phyloP scores from a whole-genome alignment of 441 rosid genomes.

The Adansonia gregorii region DNA sequence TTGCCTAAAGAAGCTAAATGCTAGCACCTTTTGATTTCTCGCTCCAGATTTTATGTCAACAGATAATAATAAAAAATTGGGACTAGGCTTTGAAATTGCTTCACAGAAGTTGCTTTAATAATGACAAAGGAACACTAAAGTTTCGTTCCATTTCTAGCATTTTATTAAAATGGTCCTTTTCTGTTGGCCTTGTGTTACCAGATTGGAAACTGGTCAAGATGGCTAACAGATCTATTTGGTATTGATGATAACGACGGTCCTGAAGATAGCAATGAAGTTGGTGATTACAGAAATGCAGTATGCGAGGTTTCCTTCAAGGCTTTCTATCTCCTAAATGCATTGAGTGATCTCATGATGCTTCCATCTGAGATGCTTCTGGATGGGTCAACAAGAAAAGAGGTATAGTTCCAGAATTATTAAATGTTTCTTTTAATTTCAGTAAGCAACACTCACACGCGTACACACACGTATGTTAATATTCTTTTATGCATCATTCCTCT shows the following conservation, averaged over 20 bases:
- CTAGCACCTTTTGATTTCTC: background rate
- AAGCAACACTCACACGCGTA: too few relatives aligned
- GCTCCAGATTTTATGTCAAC: background rate
- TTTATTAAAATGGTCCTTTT: constrained; percentile 25
- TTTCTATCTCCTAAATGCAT: constrained; percentile 73
- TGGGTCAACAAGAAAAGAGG: constrained; percentile 78
- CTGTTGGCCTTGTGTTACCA: constrained; percentile 32
- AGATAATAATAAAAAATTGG: background rate
- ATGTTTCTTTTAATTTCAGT: constrained; percentile 7
- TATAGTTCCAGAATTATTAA: constrained; percentile 24
- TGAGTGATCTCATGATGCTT: constrained; percentile 98
- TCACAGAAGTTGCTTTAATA: background rate
- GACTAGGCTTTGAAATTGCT: background rate
- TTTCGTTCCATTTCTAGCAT: constrained; percentile 11
- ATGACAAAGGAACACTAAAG: background rate
- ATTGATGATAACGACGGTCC: constrained; percentile 54
- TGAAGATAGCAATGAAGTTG: constrained; percentile 31
- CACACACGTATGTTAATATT: background rate
- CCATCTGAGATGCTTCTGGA: constrained; percentile 90
- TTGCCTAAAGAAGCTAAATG: constrained; percentile 13
- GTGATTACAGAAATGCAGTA: constrained; percentile 37
- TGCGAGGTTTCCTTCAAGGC: constrained; percentile 59
- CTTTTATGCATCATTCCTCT: background rate
- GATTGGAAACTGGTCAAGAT: constrained; percentile 95
- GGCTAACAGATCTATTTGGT: constrained; percentile 89